Percentiles rank a stretch among this genome's conserved stretches.
Conservation (phyloP, 2,329 filamentous ascomycete species). For the Sporothrix inflata region DNA sequence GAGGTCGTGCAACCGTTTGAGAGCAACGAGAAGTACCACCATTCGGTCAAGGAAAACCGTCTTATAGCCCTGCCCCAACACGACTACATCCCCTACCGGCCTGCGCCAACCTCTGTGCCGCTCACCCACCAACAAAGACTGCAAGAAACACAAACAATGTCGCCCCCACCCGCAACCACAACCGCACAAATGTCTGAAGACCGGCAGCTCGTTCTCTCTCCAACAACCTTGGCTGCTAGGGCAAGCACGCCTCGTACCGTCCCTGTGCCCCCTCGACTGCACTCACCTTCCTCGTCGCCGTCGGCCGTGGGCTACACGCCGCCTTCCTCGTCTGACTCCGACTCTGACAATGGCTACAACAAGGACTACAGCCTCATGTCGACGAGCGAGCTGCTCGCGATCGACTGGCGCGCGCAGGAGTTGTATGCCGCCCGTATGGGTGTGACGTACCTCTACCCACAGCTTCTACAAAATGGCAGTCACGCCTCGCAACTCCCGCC, state of each 20-base stretch:
- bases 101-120: slow-evolving; percentile 32
- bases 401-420: slow-evolving; percentile 48
- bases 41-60: slow-evolving; percentile 42
- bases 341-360: slow-evolving; percentile 40
- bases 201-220: slow-evolving; percentile 18
- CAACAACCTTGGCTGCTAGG: slow-evolving; percentile 1
- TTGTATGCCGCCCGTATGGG: slow-evolving; percentile 47
- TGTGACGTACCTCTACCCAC: slow-evolving; percentile 47
- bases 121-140: slow-evolving; percentile 28
- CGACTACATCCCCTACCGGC: slow-evolving; percentile 31
- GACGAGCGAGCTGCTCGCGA: slow-evolving; percentile 56
- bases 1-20: slow-evolving; percentile 43
- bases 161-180: not conserved
- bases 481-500: not conserved
- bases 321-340: slow-evolving; percentile 41
- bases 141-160: not conserved
- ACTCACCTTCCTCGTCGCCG: slow-evolving; percentile 18
- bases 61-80: slow-evolving; percentile 3
- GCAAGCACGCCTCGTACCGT: slow-evolving; percentile 23
- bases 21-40: slow-evolving; percentile 49
- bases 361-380: slow-evolving; percentile 53
- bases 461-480: slow-evolving; percentile 26
- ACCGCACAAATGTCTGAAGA: not conserved
- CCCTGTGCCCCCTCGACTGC: not conserved
- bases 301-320: not conserved